phyloP scores from a whole-genome alignment of 1,284 basidiomycete species.

The Lentinula novae-zelandiae region DNA sequence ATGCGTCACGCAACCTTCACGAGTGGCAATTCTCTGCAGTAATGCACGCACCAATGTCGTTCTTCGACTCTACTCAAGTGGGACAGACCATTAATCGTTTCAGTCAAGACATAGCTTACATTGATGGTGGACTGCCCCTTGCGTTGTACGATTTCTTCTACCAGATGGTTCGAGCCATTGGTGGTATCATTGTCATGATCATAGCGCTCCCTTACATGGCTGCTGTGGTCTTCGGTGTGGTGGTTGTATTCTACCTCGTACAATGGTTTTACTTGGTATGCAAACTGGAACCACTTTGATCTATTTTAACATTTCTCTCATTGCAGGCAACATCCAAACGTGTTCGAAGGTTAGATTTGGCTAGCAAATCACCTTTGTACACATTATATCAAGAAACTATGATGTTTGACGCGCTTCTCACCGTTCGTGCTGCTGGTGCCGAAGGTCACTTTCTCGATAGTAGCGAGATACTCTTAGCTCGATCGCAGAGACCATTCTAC shows the following conservation, averaged over 20 bases:
- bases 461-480: background rate
- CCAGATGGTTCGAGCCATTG: background rate
- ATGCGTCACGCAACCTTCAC: background rate
- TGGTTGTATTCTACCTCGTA: background rate
- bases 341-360: background rate
- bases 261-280: conserved; percentile 1
- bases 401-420: background rate
- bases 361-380: conserved; percentile 1
- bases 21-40: background rate
- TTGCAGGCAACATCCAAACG: background rate
- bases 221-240: background rate
- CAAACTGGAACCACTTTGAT: background rate
- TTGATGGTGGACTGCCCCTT: background rate
- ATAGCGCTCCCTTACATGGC: background rate
- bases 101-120: conserved; percentile 2
- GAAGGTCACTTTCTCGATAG: background rate
- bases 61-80: background rate
- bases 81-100: conserved; percentile 2
- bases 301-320: background rate
- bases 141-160: background rate
- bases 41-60: background rate
- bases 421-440: background rate
- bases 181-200: background rate
- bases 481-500: background rate
- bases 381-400: conserved; percentile 2